A percentile compares a stretch with the other conserved stretches of the same genome.
Evolutionary conservation across 2,329 filamentous ascomycete genomes (phyloP).

Genomic region (Scopulariopsis brevicaulis): DNA sequence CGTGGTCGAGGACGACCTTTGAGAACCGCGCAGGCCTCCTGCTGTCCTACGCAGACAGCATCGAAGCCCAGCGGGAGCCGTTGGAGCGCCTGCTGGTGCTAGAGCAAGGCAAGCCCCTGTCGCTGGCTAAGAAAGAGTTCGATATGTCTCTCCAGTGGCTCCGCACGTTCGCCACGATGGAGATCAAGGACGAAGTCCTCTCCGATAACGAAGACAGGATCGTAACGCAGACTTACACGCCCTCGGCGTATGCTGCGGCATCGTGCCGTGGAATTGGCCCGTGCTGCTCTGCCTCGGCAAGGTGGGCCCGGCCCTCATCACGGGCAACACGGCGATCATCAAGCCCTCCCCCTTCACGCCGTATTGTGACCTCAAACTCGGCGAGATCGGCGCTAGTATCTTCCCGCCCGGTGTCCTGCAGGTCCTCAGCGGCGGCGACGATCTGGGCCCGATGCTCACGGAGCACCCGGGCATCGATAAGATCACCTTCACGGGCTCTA

Average conservation of each 20-base stretch:
- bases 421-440: slow-evolving; percentile 46
- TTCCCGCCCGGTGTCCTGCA: slow-evolving; percentile 55
- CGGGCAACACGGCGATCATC: slow-evolving; percentile 42
- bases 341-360: slow-evolving; percentile 49
- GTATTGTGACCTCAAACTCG: slow-evolving; percentile 47
- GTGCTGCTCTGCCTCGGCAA: slow-evolving; percentile 39
- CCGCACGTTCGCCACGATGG: slow-evolving; percentile 15
- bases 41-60: slow-evolving; percentile 13
- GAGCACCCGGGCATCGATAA: slow-evolving; percentile 48
- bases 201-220: slow-evolving; percentile 17
- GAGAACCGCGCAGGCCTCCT: slow-evolving; percentile 7
- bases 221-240: slow-evolving; percentile 20
- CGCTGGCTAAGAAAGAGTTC: slow-evolving; percentile 14
- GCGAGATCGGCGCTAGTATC: slow-evolving; percentile 42
- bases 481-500: slow-evolving; percentile 54
- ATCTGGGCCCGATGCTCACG: slow-evolving; percentile 47
- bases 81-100: slow-evolving; percentile 11
- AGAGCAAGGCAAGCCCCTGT: slow-evolving; percentile 14
- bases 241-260: slow-evolving; percentile 31
- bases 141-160: slow-evolving; percentile 15
- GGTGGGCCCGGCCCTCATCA: slow-evolving; percentile 42
- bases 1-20: slow-evolving; percentile 15
- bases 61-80: slow-evolving; percentile 13
- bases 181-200: slow-evolving; percentile 24
- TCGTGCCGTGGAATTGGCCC: slow-evolving; percentile 47